These are phyloP conservation scores for Leonotis leonurus DNA, from an alignment of 257 asterid genomes.

Conservation along the genomic window DNA sequence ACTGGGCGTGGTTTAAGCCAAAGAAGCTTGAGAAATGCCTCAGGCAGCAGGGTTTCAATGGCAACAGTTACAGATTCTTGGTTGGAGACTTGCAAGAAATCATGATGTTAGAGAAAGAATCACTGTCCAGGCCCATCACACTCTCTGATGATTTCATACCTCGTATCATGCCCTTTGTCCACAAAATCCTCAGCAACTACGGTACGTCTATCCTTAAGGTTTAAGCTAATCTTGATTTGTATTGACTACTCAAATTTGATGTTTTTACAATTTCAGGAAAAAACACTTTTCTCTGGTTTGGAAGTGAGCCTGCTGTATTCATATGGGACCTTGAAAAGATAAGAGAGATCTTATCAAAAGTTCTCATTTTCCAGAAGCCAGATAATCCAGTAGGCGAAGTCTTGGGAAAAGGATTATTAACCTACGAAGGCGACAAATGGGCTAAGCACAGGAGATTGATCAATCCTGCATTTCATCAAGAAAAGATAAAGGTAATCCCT, in stretches of 20 bases:
- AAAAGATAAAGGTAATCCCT: constrained; percentile 39
- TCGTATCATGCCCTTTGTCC: constrained; percentile 29
- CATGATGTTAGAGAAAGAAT: constrained; percentile 17
- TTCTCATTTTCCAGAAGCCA: constrained; percentile 30
- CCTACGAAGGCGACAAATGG: constrained; percentile 45
- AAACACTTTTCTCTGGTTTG: constrained; percentile 38
- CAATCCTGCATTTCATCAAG: constrained; percentile 49
- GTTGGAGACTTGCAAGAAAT: constrained; percentile 40
- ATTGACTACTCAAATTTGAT: background rate
- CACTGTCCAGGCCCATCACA: constrained; percentile 33
- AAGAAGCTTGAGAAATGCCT: constrained; percentile 33
- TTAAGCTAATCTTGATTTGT: background rate
- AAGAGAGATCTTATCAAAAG: constrained; percentile 43
- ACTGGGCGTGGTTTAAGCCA: constrained; percentile 36
- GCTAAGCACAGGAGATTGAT: constrained; percentile 46
- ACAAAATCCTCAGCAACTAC: constrained; percentile 2
- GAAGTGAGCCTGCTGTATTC: constrained; percentile 30
- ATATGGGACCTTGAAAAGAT: constrained; percentile 33
- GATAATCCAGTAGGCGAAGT: constrained; percentile 18
- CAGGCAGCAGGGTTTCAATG: constrained; percentile 33
- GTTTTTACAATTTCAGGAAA: constrained; percentile 28
- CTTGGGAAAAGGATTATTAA: constrained; percentile 31
- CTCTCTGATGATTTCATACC: constrained; percentile 30
- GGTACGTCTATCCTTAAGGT: constrained; percentile 23
- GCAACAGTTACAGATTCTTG: constrained; percentile 32